Evolutionary conservation across 2,329 filamentous ascomycete species (phyloP).

Genomic region (Microascus cirrosus): DNA sequence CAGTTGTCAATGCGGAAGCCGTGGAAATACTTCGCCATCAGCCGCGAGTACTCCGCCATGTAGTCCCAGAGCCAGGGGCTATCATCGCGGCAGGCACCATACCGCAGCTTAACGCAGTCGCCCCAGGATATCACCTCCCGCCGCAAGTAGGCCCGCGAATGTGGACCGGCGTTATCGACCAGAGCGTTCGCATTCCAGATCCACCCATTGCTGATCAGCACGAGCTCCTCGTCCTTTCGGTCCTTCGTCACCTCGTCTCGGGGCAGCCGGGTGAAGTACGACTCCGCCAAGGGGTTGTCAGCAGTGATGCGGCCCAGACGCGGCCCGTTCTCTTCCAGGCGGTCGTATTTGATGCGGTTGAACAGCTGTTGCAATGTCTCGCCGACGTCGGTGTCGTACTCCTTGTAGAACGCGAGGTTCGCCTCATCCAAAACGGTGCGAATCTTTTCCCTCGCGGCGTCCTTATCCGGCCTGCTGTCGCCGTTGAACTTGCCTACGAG

Average conservation of each 20-base stretch:
- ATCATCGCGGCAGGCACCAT: conserved; percentile 68
- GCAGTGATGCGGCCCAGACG: conserved; percentile 70
- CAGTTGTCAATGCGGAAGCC: conserved; percentile 97
- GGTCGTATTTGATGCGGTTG: conserved; percentile 90
- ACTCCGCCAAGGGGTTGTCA: conserved; percentile 74
- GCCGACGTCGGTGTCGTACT: conserved; percentile 75
- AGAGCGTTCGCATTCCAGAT: conserved; percentile 96
- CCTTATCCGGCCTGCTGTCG: conserved; percentile 12
- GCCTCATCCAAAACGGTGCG: conserved; percentile 63
- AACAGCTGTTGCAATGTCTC: conserved; percentile 85
- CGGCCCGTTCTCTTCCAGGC: conserved; percentile 85
- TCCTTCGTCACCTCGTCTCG: conserved; percentile 66
- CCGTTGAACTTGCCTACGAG: conserved; percentile 38
- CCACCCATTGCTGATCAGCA: conserved; percentile 94
- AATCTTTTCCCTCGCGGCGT: conserved; percentile 38
- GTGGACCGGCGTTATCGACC: conserved; percentile 81
- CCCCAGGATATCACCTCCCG: conserved; percentile 97
- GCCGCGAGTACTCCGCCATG: conserved; percentile 84
- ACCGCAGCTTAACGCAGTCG: conserved; percentile 94
- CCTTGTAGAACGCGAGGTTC: conserved; percentile 81
- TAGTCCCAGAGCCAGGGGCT: conserved; percentile 92
- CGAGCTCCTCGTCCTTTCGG: conserved; percentile 64
- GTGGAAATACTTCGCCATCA: conserved; percentile 89
- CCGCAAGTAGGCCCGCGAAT: conserved; percentile 86
- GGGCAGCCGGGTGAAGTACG: conserved; percentile 88